These are phyloP conservation scores for Aspergillus piperis DNA, from an alignment of 2,329 filamentous ascomycete genomes.

Conservation along the genomic window DNA sequence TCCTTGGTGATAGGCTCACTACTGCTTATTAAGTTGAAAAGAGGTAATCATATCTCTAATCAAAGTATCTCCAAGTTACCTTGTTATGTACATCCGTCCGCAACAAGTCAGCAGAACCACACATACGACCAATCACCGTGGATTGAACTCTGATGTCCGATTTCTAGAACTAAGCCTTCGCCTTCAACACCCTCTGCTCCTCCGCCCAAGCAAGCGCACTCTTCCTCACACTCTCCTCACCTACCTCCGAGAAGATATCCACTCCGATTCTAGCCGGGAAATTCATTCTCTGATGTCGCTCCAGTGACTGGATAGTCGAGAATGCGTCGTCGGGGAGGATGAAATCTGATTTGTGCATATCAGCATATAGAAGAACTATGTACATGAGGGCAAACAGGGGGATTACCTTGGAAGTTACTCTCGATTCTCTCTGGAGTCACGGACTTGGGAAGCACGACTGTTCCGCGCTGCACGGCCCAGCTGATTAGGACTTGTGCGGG, in stretches of 20 bases:
- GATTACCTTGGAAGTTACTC: constrained; percentile 18
- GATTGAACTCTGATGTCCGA: too few species aligned
- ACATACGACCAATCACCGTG: too few species aligned
- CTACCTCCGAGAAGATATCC: constrained; percentile 20
- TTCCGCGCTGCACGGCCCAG: constrained; percentile 22
- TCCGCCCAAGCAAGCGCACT: constrained; percentile 19
- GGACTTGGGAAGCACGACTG: constrained; percentile 19
- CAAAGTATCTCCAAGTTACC: too few species aligned
- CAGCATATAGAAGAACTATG: not conserved
- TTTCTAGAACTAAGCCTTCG: too few species aligned
- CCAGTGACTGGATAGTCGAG: constrained; percentile 15
- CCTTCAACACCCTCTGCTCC: constrained; percentile 12
- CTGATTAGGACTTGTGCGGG: constrained; percentile 18
- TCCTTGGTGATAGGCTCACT: too few species aligned
- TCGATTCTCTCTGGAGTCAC: constrained; percentile 18
- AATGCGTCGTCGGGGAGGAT: constrained; percentile 17
- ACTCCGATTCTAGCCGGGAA: constrained; percentile 19
- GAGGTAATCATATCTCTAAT: too few species aligned
- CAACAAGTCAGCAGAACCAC: too few species aligned
- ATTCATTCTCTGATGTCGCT: constrained; percentile 19
- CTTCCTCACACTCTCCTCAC: constrained; percentile 15
- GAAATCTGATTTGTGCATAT: constrained; percentile 8
- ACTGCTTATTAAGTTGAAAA: too few species aligned
- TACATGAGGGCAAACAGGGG: not conserved
- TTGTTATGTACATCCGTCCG: too few species aligned